Percentiles rank a stretch among this genome's conserved stretches.
phyloP scores from a whole-genome alignment of 2,329 filamentous ascomycete genomes.

The Ophiostoma australiae region DNA sequence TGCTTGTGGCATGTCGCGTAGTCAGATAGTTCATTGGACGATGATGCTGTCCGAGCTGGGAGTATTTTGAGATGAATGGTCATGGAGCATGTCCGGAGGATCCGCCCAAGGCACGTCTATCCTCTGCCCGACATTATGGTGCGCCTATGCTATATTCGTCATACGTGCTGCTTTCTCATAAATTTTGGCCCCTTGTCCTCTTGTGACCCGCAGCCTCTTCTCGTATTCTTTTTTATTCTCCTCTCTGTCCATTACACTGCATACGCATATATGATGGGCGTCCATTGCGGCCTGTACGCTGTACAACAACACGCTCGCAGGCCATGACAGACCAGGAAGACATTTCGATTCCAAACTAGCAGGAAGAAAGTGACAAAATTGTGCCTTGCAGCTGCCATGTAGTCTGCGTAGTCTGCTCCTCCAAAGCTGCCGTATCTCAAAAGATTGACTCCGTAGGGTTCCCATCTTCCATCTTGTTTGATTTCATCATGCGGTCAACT shows the following conservation, averaged over 20 bases:
- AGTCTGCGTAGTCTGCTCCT: background rate
- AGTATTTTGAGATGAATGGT: background rate
- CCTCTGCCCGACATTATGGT: background rate
- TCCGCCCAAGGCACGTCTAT: background rate
- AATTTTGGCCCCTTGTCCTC: background rate
- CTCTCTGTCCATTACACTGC: background rate
- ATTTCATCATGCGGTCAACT: background rate
- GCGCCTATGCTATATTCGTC: background rate
- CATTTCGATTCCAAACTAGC: background rate
- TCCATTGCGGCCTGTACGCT: constrained; percentile 1
- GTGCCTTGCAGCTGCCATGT: background rate
- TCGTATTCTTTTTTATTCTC: constrained; percentile 3
- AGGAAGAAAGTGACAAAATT: background rate
- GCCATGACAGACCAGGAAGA: background rate
- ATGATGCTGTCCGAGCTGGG: background rate
- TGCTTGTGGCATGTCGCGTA: constrained; percentile 6
- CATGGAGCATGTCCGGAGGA: background rate
- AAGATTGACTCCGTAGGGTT: too few relatives aligned
- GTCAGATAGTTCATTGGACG: background rate
- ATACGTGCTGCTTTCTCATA: background rate
- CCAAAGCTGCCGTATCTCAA: too few relatives aligned
- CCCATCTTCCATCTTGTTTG: background rate
- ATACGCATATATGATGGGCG: background rate
- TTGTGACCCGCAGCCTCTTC: background rate
- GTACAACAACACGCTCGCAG: constrained; percentile 2